phyloP scores from a whole-genome alignment of 345 rosid genomes.

The Cardamine resedifolia region DNA sequence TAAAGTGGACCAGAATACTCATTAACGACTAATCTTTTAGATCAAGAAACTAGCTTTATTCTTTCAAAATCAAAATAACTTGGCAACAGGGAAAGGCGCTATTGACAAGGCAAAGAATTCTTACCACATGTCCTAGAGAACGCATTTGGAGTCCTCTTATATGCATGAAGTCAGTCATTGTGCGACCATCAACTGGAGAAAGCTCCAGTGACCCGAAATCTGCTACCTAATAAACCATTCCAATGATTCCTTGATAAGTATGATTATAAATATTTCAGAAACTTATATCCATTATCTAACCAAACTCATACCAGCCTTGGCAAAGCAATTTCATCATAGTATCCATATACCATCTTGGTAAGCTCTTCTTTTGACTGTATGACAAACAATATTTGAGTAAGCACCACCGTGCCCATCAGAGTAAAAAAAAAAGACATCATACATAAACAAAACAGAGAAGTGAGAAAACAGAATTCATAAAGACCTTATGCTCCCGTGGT shows the following conservation, averaged over 20 bases:
- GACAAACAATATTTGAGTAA: constrained; percentile 16
- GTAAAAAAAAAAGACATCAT: background rate
- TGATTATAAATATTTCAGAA: constrained; percentile 31
- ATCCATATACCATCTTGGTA: constrained; percentile 70
- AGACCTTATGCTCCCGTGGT: background rate
- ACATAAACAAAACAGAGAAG: background rate
- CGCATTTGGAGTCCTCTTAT: constrained; percentile 90
- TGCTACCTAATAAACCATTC: constrained; percentile 58
- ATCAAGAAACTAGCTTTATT: background rate
- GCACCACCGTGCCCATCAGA: constrained; percentile 11
- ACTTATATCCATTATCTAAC: constrained; percentile 9
- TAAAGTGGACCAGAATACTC: constrained; percentile 12
- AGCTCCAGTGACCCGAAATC: constrained; percentile 97
- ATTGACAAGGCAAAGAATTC: constrained; percentile 19
- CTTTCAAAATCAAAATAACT: constrained; percentile 13
- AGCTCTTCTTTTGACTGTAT: constrained; percentile 76
- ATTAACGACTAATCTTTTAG: constrained; percentile 1
- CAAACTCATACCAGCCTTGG: constrained; percentile 78
- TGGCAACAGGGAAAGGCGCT: constrained; percentile 8
- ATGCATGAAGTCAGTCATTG: constrained; percentile 96
- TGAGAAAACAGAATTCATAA: background rate
- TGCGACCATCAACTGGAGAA: constrained; percentile 97
- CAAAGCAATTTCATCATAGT: constrained; percentile 87
- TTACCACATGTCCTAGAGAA: constrained; percentile 86
- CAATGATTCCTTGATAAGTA: constrained; percentile 5